Evolutionary conservation across 257 asterid species (phyloP), one percentile per base, ranked within the genome.

Genomic region (Galeopsis tetrahit): DNA sequence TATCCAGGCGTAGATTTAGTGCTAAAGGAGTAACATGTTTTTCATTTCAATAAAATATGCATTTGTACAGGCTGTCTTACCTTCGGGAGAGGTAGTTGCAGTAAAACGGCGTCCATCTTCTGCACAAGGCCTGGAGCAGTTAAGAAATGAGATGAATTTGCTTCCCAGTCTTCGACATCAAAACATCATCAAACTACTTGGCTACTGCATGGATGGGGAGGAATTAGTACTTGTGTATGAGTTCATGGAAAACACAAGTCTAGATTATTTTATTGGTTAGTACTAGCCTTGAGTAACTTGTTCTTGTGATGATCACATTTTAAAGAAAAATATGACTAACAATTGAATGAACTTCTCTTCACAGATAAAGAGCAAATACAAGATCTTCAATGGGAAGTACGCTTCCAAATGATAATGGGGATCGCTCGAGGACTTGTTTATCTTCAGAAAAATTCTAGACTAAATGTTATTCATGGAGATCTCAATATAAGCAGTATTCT

Each of bases 171-270:
- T 77, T 59, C 35, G 11, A 2, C 77, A 77, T 46, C 66, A 6
- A 62, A 75, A 79, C 58, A 58, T 79, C 21, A 70, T 74, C 70
- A 64, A 66, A 31, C 55, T 70, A 63, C 71, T 70, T 64, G 83
- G 83, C 9, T 79, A 75, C 61, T 74, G 80, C 80, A 48, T 49
- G 34, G 68, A 38, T 3, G 10, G 62, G 36, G 71, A 31, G 63
- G 76, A 64, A 28, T 7, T 11, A 15, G 53, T 79, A 64, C 36
- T 79, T 0, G 70, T 79, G 4, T 63, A 69, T 21, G 77, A 74
- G 70, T 79, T 55, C 71, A 70, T 65, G 77, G 71, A 57, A 56
- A 69, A 69, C 70, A 35, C 5, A 35, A 67, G 68, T 40, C 38
- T 78, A 48, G 14, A 42, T 34, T 44, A 21, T 6, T 74, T 35